These are phyloP conservation scores for Sclerotinia spermophila DNA, from an alignment of 2,329 filamentous ascomycete genomes.

Conservation along the genomic window DNA sequence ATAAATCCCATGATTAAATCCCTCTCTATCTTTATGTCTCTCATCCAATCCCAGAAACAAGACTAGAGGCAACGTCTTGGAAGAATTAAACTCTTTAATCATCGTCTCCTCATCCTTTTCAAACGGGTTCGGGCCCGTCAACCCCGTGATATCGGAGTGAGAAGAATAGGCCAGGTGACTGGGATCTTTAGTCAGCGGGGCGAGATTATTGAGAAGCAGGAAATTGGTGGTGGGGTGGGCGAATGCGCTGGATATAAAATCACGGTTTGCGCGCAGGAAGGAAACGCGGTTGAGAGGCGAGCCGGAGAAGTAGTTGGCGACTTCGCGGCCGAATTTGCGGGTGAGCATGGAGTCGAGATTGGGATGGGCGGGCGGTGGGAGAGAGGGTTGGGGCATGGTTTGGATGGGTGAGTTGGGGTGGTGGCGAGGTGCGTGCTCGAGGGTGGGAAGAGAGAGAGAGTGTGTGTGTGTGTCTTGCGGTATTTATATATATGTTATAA, in stretches of 20 bases:
- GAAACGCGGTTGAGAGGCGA: slow-evolving; percentile 75
- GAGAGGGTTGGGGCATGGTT: slow-evolving; percentile 35
- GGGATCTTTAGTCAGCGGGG: slow-evolving; percentile 61
- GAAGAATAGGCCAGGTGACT: slow-evolving; percentile 64
- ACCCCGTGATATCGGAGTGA: slow-evolving; percentile 62
- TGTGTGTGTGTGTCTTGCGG: background rate
- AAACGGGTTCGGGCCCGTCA: slow-evolving; percentile 73
- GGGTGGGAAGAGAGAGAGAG: background rate
- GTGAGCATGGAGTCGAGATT: slow-evolving; percentile 56
- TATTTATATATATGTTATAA: background rate
- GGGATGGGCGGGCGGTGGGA: slow-evolving; percentile 35
- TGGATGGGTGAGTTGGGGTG: background rate
- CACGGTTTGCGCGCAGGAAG: slow-evolving; percentile 67
- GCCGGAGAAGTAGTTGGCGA: slow-evolving; percentile 81
- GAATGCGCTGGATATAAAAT: slow-evolving; percentile 67
- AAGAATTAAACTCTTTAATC: slow-evolving; percentile 71
- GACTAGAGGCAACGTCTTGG: slow-evolving; percentile 62
- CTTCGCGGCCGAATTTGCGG: slow-evolving; percentile 73
- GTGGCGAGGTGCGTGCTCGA: background rate
- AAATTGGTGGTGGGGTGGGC: slow-evolving; percentile 65
- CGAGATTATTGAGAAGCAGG: slow-evolving; percentile 73
- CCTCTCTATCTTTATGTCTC: slow-evolving; percentile 43
- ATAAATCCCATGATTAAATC: slow-evolving; percentile 61
- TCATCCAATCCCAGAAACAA: slow-evolving; percentile 86
- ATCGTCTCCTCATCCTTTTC: slow-evolving; percentile 66